Evolutionary conservation across 1,139 yeast genomes (phyloP), one percentile per base, ranked within the genome.

Genomic region (Zygoascus meyerae): DNA sequence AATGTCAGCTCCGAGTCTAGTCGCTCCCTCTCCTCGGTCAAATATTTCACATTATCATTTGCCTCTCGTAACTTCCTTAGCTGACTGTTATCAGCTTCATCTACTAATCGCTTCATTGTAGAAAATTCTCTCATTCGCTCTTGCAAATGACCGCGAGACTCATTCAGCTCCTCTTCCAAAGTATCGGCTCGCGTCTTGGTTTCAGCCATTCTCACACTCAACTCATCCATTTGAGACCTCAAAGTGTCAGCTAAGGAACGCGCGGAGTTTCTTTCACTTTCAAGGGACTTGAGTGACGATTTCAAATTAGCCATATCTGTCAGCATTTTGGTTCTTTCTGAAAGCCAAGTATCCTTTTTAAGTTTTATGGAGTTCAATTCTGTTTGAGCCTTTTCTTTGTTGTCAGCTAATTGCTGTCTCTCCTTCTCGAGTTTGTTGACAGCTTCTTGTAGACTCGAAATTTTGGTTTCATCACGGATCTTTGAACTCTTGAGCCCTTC

Each of bases 41-140:
- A 51, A 7, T 62, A 60, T 29, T 65, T 64, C 36, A 79, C 58
- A 45, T 70, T 70, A 6, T 71, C 71, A 32, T 66, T 71, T 15
- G 78, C 59, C 36, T 77, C 81, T 35, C 66, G 65, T 10, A 77
- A 67, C 48, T 77, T 76, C 5, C 60, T 55, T 38, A 74, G 77
- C 45, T 78, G 75, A 41, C 72, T 74, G 41, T 78, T 81, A 55
- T 87, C 92, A 4, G 78, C 74, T 40, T 86, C 95, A 40, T 78
- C 64, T 21, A 87, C 62, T 34, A 87, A 65, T 51, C 86, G 71
- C 54, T 95, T 75, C 66, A 87, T 76, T 0, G 87, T 80, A 3
- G 81, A 72, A 0, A 89, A 73, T 65, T 92, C 97, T 43, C 90
- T 72, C 0, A 83, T 79, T 52, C 95, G 77, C 55, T 89, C 96